These are phyloP conservation scores for Saccharomycopsis sp. DNA, from an alignment of 805 yeast genomes.

Conservation along the genomic window DNA sequence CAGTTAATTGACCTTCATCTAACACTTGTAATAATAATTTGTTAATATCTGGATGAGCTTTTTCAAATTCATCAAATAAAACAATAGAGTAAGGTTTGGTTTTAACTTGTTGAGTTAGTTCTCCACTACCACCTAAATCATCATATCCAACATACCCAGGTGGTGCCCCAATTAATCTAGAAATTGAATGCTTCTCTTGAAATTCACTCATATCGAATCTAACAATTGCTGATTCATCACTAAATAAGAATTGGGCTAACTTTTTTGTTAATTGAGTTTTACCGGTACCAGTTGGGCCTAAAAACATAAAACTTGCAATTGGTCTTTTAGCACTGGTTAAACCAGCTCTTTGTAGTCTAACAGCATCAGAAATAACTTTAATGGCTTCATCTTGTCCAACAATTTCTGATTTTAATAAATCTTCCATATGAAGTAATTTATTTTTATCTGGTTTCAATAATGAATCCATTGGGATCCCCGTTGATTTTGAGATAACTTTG, in stretches of 20 bases:
- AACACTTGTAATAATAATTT: slow-evolving; percentile 83
- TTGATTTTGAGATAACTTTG: slow-evolving; percentile 82
- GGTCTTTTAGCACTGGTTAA: slow-evolving; percentile 91
- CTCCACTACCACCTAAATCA: slow-evolving; percentile 67
- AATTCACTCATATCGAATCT: slow-evolving; percentile 98
- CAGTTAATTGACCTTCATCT: slow-evolving; percentile 92
- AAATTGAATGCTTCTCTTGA: slow-evolving; percentile 87
- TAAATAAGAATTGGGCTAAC: slow-evolving; percentile 84
- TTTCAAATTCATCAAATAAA: slow-evolving; percentile 91
- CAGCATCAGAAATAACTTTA: slow-evolving; percentile 83
- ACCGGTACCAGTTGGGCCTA: slow-evolving; percentile 99
- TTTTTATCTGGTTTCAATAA: slow-evolving; percentile 93
- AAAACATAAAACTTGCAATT: slow-evolving; percentile 90
- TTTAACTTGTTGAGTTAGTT: slow-evolving; percentile 90
- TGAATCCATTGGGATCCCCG: slow-evolving; percentile 89
- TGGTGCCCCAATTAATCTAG: slow-evolving; percentile 92
- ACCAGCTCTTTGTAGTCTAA: slow-evolving; percentile 93
- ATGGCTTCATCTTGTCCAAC: slow-evolving; percentile 97
- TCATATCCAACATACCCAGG: slow-evolving; percentile 98
- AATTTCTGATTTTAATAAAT: slow-evolving; percentile 62
- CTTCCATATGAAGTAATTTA: slow-evolving; percentile 80
- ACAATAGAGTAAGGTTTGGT: slow-evolving; percentile 92
- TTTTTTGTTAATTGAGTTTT: slow-evolving; percentile 93
- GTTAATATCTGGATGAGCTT: slow-evolving; percentile 93
- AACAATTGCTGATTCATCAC: slow-evolving; percentile 75